phyloP scores from a whole-genome alignment of 192 early-diverging fungal species.

The Lunasporangiospora selenospora region DNA sequence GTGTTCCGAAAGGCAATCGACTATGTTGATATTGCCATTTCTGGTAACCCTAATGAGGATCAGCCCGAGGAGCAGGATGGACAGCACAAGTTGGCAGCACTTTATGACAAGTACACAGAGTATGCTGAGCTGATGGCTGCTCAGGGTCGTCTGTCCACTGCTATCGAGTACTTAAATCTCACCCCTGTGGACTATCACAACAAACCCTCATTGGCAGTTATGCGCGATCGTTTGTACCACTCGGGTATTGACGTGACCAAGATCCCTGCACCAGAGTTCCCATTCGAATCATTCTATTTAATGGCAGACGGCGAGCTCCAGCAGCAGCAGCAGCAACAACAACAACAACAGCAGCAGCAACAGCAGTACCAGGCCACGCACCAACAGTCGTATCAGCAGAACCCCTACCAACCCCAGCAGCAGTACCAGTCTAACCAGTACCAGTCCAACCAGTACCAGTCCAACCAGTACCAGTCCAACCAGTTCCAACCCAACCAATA shows the following conservation, averaged over 20 bases:
- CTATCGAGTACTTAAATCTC: constrained; percentile 79
- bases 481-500: constrained; percentile 25
- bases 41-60: constrained; percentile 49
- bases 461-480: constrained; percentile 12
- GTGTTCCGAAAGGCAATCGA: constrained; percentile 93
- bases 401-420: constrained; percentile 20
- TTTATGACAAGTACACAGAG: constrained; percentile 89
- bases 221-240: constrained; percentile 77
- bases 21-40: constrained; percentile 82
- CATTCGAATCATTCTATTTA: constrained; percentile 68
- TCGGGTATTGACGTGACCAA: constrained; percentile 54
- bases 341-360: constrained; percentile 29
- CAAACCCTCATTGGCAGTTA: constrained; percentile 61
- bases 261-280: constrained; percentile 59
- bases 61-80: constrained; percentile 43
- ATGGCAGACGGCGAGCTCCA: constrained; percentile 52
- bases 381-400: constrained; percentile 6
- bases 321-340: constrained; percentile 25
- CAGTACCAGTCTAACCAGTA: constrained; percentile 34
- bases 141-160: constrained; percentile 81
- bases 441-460: constrained; percentile 45
- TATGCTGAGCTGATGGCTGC: constrained; percentile 79
- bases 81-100: constrained; percentile 59
- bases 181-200: constrained; percentile 71
- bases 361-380: constrained; percentile 21